Conservation (phyloP, 805 yeast genomes). For the Clavispora santaluciae region DNA sequence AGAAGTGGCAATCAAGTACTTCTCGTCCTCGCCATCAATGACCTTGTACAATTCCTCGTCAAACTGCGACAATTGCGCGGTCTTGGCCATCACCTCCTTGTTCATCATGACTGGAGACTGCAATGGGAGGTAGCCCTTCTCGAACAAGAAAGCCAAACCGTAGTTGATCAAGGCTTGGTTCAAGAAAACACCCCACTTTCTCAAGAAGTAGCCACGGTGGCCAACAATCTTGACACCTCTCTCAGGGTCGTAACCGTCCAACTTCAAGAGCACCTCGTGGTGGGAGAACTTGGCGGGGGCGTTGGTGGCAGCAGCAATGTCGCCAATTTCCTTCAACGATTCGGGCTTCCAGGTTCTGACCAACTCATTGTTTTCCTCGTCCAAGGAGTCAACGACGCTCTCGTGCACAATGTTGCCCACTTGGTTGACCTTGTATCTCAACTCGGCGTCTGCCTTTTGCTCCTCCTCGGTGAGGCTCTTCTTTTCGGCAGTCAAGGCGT, state of each 20-base stretch:
- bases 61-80: constrained; percentile 96
- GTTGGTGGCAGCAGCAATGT: constrained; percentile 73
- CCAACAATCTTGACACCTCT: constrained; percentile 97
- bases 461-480: constrained; percentile 61
- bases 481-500: constrained; percentile 65
- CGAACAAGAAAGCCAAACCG: constrained; percentile 79
- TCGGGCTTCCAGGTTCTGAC: constrained; percentile 87
- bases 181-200: constrained; percentile 93
- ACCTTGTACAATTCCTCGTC: constrained; percentile 98
- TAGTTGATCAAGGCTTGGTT: constrained; percentile 98
- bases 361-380: constrained; percentile 88
- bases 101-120: constrained; percentile 99
- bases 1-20: constrained; percentile 95
- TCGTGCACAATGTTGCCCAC: constrained; percentile 95
- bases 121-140: constrained; percentile 77
- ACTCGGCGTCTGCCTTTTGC: constrained; percentile 69
- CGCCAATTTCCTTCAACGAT: constrained; percentile 52
- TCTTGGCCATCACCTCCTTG: constrained; percentile 98
- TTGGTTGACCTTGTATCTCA: constrained; percentile 77
- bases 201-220: constrained; percentile 96
- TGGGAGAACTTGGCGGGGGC: constrained; percentile 79
- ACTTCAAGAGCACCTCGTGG: constrained; percentile 88
- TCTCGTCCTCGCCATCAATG: constrained; percentile 94
- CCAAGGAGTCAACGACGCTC: constrained; percentile 77
- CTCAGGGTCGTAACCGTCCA: constrained; percentile 98